phyloP scores from a whole-genome alignment of 2,329 filamentous ascomycete genomes.

The Fusarium tjaetaba region DNA sequence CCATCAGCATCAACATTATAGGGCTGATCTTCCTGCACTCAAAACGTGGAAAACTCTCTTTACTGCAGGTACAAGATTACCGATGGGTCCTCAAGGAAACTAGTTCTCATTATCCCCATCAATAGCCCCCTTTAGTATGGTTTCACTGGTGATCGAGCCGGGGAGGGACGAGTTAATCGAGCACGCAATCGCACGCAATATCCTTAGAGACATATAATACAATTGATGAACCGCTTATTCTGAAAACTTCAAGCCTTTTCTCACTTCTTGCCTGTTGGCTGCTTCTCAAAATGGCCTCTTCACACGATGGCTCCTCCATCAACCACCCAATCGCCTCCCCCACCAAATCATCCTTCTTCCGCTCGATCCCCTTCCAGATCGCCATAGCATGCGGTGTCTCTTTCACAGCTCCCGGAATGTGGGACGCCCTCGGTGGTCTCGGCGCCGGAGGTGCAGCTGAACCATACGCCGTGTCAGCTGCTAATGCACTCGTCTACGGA shows the following conservation, averaged over 20 bases:
- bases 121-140: neutral
- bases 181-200: conserved; percentile 30
- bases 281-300: conserved; percentile 5
- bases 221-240: neutral
- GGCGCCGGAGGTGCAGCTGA: conserved; percentile 61
- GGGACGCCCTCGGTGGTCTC: conserved; percentile 41
- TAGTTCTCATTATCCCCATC: neutral
- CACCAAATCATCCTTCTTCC: conserved; percentile 6
- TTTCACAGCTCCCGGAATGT: conserved; percentile 41
- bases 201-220: neutral
- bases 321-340: neutral
- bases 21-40: neutral
- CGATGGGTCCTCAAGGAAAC: neutral
- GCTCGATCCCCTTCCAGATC: conserved; percentile 34
- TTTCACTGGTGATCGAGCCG: conserved; percentile 1
- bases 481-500: conserved; percentile 3
- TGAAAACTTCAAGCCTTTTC: neutral
- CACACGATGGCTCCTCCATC: neutral
- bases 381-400: conserved; percentile 32
- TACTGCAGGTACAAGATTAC: conserved; percentile 12
- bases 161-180: neutral
- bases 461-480: conserved; percentile 60
- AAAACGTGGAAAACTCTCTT: neutral
- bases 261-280: neutral
- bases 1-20: neutral